Percentiles rank a stretch among this genome's conserved stretches.
Conservation (phyloP, 2,329 filamentous ascomycete species). For the Myrmaecium sp. region DNA sequence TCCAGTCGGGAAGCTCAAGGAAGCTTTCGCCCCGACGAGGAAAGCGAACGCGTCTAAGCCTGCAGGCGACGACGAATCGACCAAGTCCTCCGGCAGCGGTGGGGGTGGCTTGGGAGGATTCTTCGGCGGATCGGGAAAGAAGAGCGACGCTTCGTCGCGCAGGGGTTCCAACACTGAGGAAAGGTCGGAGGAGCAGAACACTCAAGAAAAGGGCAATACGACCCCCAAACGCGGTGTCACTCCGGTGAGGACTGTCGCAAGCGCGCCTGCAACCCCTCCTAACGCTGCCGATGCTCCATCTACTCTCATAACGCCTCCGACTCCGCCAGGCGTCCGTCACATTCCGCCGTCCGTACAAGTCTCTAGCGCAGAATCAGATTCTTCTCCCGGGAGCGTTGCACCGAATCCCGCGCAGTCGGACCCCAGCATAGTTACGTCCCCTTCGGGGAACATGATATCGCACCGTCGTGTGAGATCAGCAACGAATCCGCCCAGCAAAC, state of each 20-base stretch:
- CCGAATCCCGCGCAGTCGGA: constrained; percentile 19
- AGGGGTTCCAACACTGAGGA: constrained; percentile 6
- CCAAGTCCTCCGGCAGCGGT: constrained; percentile 25
- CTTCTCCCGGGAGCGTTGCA: constrained; percentile 4
- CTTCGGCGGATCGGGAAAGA: constrained; percentile 23
- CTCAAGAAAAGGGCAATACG: constrained; percentile 3
- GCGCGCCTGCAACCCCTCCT: constrained; percentile 24
- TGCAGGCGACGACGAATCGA: constrained; percentile 16
- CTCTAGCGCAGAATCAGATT: constrained; percentile 1
- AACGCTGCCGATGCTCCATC: constrained; percentile 28
- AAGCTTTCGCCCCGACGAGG: constrained; percentile 41
- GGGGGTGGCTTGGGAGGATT: constrained; percentile 26
- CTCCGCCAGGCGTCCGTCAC: constrained; percentile 33
- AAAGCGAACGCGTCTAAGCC: constrained; percentile 15
- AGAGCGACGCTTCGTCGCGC: no score
- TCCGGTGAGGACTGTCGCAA: constrained; percentile 21
- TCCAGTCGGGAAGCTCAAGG: constrained; percentile 53
- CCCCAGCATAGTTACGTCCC: constrained; percentile 40
- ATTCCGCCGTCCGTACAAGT: not conserved
- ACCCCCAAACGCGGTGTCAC: constrained; percentile 4
- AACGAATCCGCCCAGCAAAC: constrained; percentile 56
- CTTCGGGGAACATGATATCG: constrained; percentile 55
- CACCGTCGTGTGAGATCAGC: constrained; percentile 48
- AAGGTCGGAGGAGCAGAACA: constrained; percentile 4
- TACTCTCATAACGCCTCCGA: constrained; percentile 47